Base-by-base conservation (phyloP, 2,329 filamentous ascomycete species). In the Exophiala sp. region DNA sequence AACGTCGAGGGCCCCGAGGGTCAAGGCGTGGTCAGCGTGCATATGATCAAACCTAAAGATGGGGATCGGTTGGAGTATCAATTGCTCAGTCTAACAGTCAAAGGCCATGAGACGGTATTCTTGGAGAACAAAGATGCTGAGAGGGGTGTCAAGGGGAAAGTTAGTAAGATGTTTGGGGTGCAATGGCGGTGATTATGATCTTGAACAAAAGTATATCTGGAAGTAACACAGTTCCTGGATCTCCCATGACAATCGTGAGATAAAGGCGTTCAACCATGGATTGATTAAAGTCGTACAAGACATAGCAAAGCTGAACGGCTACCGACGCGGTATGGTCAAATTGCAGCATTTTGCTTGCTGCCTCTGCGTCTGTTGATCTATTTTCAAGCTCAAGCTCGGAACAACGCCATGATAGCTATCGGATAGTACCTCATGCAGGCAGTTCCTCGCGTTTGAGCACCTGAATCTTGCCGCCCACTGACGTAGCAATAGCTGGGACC, bases 41-140 rank as follows among this genome's bases (percentile, higher is more conserved):
- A 96, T 65, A 81, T 95, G 77, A 77, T 83, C 40, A 88, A 82
- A 66, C 73, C 73, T 29, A 73, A 78, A 1, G 81, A 81, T 24
- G 76, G 82, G 30, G 69, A 74, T 43, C 82, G 88, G 34, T 89
- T 82, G 64, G 78, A 86, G 60, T 96, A 95, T 69, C 81, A 83
- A 64, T 82, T 88, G 64, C 73, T 97, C 35, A 86, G 82, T 45
- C 65, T 97, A 40, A 89, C 95, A 66, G 79, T 95, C 21, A 83
- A 79, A 60, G 70, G 70, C 3, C 70, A 74, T 50, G 66, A 68
- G 29, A 70, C 72, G 10, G 60, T 74, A 22, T 67, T 69, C 37
- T 63, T 75, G 8, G 73, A 74, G 56, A 70, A 74, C 41, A 68
- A 64, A 6, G 65, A 66, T 19, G 68, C 71, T 23, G 61, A 64